These are phyloP conservation scores for Pisolithus microcarpus DNA, from an alignment of 768 basidiomycete genomes.

Conservation along the genomic window DNA sequence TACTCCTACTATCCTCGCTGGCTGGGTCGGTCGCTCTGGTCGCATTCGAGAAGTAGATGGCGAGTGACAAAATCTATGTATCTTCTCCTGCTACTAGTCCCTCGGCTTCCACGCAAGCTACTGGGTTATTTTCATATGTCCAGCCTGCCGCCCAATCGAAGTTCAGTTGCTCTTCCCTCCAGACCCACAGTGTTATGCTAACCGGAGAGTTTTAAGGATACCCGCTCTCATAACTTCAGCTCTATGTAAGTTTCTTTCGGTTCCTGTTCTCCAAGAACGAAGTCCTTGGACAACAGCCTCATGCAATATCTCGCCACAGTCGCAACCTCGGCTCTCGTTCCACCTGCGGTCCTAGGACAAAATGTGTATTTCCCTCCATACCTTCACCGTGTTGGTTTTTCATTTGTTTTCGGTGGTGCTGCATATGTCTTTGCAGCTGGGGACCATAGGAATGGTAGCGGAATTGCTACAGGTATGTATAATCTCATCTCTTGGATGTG, in stretches of 20 bases:
- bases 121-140: constrained; percentile 17
- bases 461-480: constrained; percentile 30
- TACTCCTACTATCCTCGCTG: too few species aligned
- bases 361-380: constrained; percentile 33
- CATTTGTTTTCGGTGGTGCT: constrained; percentile 36
- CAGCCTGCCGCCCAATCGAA: constrained; percentile 26
- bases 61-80: too few species aligned
- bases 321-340: constrained; percentile 29
- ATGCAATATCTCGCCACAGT: constrained; percentile 20
- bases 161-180: constrained; percentile 16
- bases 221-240: constrained; percentile 27
- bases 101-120: constrained; percentile 5
- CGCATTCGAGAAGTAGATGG: too few species aligned
- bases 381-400: constrained; percentile 37
- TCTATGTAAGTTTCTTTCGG: constrained; percentile 27
- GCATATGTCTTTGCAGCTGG: constrained; percentile 36
- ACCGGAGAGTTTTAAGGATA: constrained; percentile 14
- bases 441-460: constrained; percentile 38
- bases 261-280: neutral
- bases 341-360: constrained; percentile 25
- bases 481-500: neutral
- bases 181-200: constrained; percentile 7
- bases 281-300: neutral
- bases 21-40: too few species aligned
- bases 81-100: neutral